Evolutionary conservation across 2,329 filamentous ascomycete species (phyloP).

Genomic region (Neoarthrinium moseri): DNA sequence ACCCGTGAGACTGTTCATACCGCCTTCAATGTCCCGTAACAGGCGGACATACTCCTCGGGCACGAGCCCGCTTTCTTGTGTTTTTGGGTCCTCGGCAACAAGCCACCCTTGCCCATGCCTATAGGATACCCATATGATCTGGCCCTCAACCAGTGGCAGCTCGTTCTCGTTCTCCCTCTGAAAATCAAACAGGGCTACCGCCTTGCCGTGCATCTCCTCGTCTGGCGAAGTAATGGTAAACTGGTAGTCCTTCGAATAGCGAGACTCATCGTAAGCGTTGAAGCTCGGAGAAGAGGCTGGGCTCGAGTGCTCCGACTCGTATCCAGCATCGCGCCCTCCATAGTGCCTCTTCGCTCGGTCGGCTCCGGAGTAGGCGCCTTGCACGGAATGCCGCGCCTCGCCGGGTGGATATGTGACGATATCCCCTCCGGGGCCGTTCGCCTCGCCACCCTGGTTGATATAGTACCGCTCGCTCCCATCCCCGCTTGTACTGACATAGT

Average conservation of each 20-base stretch:
- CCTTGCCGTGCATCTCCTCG: slow-evolving; percentile 96
- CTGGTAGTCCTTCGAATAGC: slow-evolving; percentile 88
- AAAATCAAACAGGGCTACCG: slow-evolving; percentile 94
- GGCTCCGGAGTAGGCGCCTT: slow-evolving; percentile 41
- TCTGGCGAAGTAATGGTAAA: slow-evolving; percentile 94
- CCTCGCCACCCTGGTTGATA: slow-evolving; percentile 65
- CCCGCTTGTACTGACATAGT: slow-evolving; percentile 63
- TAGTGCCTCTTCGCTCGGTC: slow-evolving; percentile 46
- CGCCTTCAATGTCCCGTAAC: slow-evolving; percentile 89
- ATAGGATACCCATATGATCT: slow-evolving; percentile 95
- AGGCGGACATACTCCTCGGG: slow-evolving; percentile 95
- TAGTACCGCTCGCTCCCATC: slow-evolving; percentile 77
- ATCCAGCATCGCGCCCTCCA: slow-evolving; percentile 46
- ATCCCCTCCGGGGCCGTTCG: slow-evolving; percentile 75
- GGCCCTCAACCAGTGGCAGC: slow-evolving; percentile 85
- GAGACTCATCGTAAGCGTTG: slow-evolving; percentile 65
- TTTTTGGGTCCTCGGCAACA: slow-evolving; percentile 93
- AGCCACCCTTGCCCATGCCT: slow-evolving; percentile 96
- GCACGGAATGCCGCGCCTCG: slow-evolving; percentile 57
- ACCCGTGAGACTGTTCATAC: slow-evolving; percentile 71
- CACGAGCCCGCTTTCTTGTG: slow-evolving; percentile 89
- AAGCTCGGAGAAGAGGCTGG: slow-evolving; percentile 57
- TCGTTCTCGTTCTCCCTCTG: slow-evolving; percentile 95
- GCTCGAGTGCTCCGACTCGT: slow-evolving; percentile 60
- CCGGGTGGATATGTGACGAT: slow-evolving; percentile 75